Evolutionary conservation across 768 basidiomycete species (phyloP), one percentile per base, ranked within the genome.

Genomic region (Phanerochaete sordida): DNA sequence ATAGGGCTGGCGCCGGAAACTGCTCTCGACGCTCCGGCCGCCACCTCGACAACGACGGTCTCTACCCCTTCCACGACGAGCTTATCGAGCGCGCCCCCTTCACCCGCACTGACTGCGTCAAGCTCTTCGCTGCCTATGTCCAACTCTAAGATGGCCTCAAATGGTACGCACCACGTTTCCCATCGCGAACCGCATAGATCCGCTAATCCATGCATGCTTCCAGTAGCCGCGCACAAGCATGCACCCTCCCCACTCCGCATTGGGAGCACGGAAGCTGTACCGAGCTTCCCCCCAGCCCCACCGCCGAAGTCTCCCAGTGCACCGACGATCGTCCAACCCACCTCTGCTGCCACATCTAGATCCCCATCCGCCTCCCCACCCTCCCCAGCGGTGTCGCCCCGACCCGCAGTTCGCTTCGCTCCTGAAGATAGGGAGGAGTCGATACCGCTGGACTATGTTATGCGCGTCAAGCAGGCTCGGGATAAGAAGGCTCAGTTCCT

Each of bases 401-500:
- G 45, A 39, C 57, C 49, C n/a, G 64, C 46, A 24, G 65, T 60
- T 28, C 64, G 50, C 13, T 64, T 57, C 45, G 65, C 48, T 5
- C 62, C 65, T 33, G 59, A 61, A 5, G 56, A 60, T 24, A 56
- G 58, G 23, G 64, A 63, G 26, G 88, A 91, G 69, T 76, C 77
- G 54, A 77, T 88, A 63, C 90, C 90, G 2, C 74, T 90, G 43
- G 84, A 81, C 19, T 83, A 91, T 67, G 81, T 85, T n/a, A 74
- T 89, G 67, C 85, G 86, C 56, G 81, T 81, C 70, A 86, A 85
- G 75, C 86, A 86, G 77, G 84, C 83, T 65, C 84, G 85, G 46
- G 87, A 87, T 71, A 84, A 88, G 72, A 88, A 88, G 75, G 85
- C 84, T 46, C 80, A 73, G 46, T 88, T 90, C 65, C 75, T 90